Conservation (phyloP, 305 asterid genomes). For the Rubia tinctorum region DNA sequence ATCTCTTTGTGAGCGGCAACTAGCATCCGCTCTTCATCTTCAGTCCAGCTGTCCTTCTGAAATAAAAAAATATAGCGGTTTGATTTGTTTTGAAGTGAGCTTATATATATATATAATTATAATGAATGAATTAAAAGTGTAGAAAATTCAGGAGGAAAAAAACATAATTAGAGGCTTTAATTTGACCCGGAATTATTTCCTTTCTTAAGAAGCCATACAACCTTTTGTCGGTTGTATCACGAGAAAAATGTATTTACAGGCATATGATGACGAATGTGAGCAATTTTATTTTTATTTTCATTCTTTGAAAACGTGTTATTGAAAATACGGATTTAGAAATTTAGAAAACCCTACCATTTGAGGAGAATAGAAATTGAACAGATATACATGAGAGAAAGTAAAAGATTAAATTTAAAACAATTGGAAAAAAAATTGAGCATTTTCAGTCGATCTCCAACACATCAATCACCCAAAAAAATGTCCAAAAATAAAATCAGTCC, state of each 20-base stretch:
- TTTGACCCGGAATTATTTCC: not conserved
- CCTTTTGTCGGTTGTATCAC: not conserved
- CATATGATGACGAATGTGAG: not conserved
- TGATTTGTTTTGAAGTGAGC: not conserved
- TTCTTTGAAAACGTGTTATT: not conserved
- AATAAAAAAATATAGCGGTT: not conserved
- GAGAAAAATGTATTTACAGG: not conserved
- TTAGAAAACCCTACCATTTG: not conserved
- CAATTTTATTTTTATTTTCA: not conserved
- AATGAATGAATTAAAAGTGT: not conserved
- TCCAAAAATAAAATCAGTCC: conserved; percentile 1
- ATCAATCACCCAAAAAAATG: conserved; percentile 1
- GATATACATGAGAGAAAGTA: not conserved
- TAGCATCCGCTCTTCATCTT: conserved; percentile 60
- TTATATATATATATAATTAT: no score
- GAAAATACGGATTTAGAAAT: not conserved
- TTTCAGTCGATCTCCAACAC: conserved; percentile 8
- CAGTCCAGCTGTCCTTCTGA: conserved; percentile 70
- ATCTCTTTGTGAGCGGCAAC: conserved; percentile 46
- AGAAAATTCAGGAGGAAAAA: not conserved
- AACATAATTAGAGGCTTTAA: not conserved
- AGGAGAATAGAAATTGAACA: not conserved
- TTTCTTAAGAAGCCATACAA: not conserved
- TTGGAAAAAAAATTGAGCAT: not conserved
- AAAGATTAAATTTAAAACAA: not conserved